Evolutionary conservation across 768 basidiomycete genomes (phyloP), one percentile per base, ranked within the genome.

Genomic region (Amanita molliuscula): DNA sequence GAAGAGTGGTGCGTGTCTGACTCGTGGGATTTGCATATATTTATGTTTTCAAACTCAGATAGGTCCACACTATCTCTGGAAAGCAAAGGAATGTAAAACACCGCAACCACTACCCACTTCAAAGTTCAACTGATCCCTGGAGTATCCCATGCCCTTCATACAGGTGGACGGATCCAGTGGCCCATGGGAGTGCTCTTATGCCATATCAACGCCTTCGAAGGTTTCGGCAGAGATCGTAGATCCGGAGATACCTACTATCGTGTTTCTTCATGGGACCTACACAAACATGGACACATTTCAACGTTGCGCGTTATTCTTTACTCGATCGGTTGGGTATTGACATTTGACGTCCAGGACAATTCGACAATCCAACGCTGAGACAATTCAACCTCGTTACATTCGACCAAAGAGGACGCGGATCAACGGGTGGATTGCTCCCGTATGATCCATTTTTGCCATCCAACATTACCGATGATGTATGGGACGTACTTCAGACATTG

Each of bases 201-300:
- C 56, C 20, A 70, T 73, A 33, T 59, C 68, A 1, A 73, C 70
- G 1, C 70, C 71, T 15, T 62, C 58, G 15, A 61, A 53, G 16
- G 47, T 58, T 6, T 58, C 57, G 7, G 64, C 65, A 13, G 53
- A 59, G n/a, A 40, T 55, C 20, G 67, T 73, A 26, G 62, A 62
- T 47, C 54, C 61, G 13, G 58, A 56, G n/a, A 41, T 71, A 18
- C 71, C 70, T 10, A 65, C 61, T 13, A 61, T 71, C 29, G 40
- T 73, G 16, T 68, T 70, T 51, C 52, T 71, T 16, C 70, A 73
- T 53, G 60, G 67, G 10, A 62, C 62, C 29, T 71, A 65, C 55
- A 42, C 62, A 11, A 53, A 59, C 4, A 58, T 62, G 23, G 63
- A 67, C 38, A 51, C 64, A 10, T 72, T 69, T 49, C n/a, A 43